Evolutionary conservation across 176 grass and related monocot genomes (phyloP).

Genomic region (Pontederia crassipes): DNA sequence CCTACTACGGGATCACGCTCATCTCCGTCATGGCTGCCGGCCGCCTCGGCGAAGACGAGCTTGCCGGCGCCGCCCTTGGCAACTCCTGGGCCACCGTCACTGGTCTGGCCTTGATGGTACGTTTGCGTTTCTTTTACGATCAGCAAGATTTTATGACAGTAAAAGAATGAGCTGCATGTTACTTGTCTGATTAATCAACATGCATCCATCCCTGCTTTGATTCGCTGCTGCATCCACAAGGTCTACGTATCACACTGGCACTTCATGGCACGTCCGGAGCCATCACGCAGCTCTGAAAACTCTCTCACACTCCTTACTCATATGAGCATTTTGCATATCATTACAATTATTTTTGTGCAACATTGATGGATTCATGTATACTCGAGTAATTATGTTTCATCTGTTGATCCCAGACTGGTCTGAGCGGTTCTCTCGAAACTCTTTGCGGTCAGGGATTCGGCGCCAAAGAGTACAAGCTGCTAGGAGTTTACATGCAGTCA

Average conservation of each 20-base stretch:
- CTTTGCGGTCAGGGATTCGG: slow-evolving; percentile 81
- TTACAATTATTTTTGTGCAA: not conserved
- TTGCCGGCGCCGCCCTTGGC: slow-evolving; percentile 84
- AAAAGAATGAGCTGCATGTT: not conserved
- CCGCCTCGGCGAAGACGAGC: slow-evolving; percentile 67
- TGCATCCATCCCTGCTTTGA: too few relatives aligned
- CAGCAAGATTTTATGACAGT: not conserved
- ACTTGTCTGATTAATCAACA: too few relatives aligned
- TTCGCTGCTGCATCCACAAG: too few relatives aligned
- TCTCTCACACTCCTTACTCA: too few relatives aligned
- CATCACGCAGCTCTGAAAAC: too few relatives aligned
- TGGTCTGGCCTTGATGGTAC: slow-evolving; percentile 77
- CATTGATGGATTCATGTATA: too few relatives aligned
- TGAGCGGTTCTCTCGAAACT: slow-evolving; percentile 82
- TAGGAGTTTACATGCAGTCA: slow-evolving; percentile 76
- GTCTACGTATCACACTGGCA: too few relatives aligned
- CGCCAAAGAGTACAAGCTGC: slow-evolving; percentile 46
- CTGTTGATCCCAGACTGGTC: slow-evolving; percentile 39
- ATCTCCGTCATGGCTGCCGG: slow-evolving; percentile 95
- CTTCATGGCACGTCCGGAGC: too few relatives aligned
- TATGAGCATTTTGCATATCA: too few relatives aligned
- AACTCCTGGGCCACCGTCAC: slow-evolving; percentile 93
- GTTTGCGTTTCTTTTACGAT: not conserved
- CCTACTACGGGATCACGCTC: slow-evolving; percentile 78
- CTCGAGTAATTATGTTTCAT: not conserved